Percentiles rank a stretch among this genome's conserved stretches.
These are phyloP conservation scores for Athelia sp. DNA, from an alignment of 1,284 basidiomycete genomes.

Conservation along the genomic window DNA sequence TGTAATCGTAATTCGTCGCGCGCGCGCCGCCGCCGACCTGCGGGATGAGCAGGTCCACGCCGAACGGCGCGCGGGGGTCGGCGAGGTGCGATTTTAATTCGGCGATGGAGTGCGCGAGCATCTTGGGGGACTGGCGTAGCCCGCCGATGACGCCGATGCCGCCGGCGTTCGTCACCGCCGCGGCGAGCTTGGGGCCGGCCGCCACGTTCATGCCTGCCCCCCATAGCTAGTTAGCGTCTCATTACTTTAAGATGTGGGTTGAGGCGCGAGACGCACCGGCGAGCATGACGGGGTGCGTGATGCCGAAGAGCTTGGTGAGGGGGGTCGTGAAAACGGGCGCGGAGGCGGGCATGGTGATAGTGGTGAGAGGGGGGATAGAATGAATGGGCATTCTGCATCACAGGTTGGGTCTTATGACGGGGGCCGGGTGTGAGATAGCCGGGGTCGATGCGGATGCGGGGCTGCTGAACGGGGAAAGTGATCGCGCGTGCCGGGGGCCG, in stretches of 20 bases:
- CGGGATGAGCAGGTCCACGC: constrained; percentile 77
- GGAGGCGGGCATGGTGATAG: background rate
- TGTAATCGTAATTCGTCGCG: constrained; percentile 82
- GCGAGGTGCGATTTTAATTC: constrained; percentile 69
- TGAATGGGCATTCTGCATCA: too few species aligned
- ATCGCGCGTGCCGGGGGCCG: too few species aligned
- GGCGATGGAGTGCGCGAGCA: constrained; percentile 56
- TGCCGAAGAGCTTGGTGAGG: constrained; percentile 65
- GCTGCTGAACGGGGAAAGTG: too few species aligned
- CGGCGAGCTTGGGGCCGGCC: constrained; percentile 73
- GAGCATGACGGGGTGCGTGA: constrained; percentile 82
- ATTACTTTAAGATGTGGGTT: background rate
- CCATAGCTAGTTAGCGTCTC: background rate
- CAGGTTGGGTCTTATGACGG: too few species aligned
- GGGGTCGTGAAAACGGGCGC: constrained; percentile 54
- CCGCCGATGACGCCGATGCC: constrained; percentile 87
- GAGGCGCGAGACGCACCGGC: constrained; percentile 36
- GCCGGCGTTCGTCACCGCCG: constrained; percentile 75
- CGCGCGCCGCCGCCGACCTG: constrained; percentile 75
- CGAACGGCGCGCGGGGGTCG: constrained; percentile 76
- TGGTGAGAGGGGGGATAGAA: too few species aligned
- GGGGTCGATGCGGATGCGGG: too few species aligned
- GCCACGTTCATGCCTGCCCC: constrained; percentile 74
- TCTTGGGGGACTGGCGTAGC: constrained; percentile 63
- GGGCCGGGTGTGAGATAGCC: too few species aligned